Evolutionary conservation across 1,139 yeast genomes (phyloP), one percentile per base, ranked within the genome.

Genomic region (Lodderomyces oxycetoniae): DNA sequence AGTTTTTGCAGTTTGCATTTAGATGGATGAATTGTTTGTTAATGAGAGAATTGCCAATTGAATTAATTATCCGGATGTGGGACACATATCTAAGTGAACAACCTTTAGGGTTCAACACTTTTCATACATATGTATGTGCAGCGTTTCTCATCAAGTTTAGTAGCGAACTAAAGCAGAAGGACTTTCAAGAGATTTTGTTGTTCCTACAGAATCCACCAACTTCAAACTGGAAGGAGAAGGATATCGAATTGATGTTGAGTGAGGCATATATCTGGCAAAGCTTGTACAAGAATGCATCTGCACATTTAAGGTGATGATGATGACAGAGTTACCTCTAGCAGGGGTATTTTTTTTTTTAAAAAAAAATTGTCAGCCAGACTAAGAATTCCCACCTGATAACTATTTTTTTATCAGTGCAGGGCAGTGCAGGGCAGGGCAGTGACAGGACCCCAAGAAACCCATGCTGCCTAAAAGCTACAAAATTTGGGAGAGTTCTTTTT

Each of bases 11-110:
- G 55, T 91, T 91, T 59, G 77, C 96, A 19, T 93, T 91, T 61
- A 71, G 99, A 45, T 91, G 99, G 99, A 93, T 93, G 97, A 91
- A 93, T 59, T 91, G 99, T 61, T 64, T 91, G 48, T 65, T 91
- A 36, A 91, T 91, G 99, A 73, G 99, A 45, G 99, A 91, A 52
- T 69, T 91, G 29, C 77, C 81, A 30, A 78, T 91, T 48, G 67
- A 69, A 26, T 72, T 87, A 40, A 85, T 91, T 6, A 78, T 88
- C 19, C 69, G 99, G 36, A 91, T 91, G 95, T 91, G 98, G 98
- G 99, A 91, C 53, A 89, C 99, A 0, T 91, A 91, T 55, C 61
- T 91, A 35, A 79, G 95, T 33, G 96, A 91, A 54, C 85, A 84
- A 4, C 81, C 91, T 0, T 71, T 83, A 24, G 96, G 97, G 4